Evolutionary conservation across 2,329 filamentous ascomycete species (phyloP), one percentile per base, ranked within the genome.

Genomic region (Cyanodermella asteris): DNA sequence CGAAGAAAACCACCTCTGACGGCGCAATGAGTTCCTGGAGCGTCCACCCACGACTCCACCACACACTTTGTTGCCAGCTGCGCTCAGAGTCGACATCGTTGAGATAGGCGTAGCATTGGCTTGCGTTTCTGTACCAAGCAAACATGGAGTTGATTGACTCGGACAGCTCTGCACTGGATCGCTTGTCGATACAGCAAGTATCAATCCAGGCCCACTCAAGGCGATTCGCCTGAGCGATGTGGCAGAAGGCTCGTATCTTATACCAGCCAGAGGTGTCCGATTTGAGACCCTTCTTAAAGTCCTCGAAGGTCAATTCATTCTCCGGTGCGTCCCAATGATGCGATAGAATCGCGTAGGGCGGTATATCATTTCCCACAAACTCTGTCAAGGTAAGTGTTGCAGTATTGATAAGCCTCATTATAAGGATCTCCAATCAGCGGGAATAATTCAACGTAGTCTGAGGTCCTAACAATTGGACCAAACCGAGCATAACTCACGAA

Each of bases 31-130:
- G 30, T 27, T 42, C 37, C 21, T 42, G 26, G 6, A 28, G 16
- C 28, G 32, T n/a, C 38, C 23, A 28, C 26, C 26, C 23, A n/a
- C 13, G 12, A 19, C 26, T 25, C 16, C 31, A 31, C 31, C 31
- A 31, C 17, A 24, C 18, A 15, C 33, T 23, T 28, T n/a, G n/a
- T n/a, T n/a, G n/a, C n/a, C n/a, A n/a, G n/a, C n/a, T n/a, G n/a
- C n/a, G n/a, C n/a, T n/a, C n/a, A n/a, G n/a, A n/a, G n/a, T 20
- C 18, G 8, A 29, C 30, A 23, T 41, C 40, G 2, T 30, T 30
- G 8, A 47, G 31, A 26, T 37, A 45, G 6, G 36, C 43, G 25
- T 45, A 46, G 31, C 44, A 47, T 8, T 36, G 29, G 13, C 33
- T 29, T 5, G 43, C 38, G 14, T 40, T 31, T 7, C 32, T 29